Evolutionary conservation across 225 moss, liverwort and hornwort species (phyloP).

Genomic region (Marchantia polymorpha): DNA sequence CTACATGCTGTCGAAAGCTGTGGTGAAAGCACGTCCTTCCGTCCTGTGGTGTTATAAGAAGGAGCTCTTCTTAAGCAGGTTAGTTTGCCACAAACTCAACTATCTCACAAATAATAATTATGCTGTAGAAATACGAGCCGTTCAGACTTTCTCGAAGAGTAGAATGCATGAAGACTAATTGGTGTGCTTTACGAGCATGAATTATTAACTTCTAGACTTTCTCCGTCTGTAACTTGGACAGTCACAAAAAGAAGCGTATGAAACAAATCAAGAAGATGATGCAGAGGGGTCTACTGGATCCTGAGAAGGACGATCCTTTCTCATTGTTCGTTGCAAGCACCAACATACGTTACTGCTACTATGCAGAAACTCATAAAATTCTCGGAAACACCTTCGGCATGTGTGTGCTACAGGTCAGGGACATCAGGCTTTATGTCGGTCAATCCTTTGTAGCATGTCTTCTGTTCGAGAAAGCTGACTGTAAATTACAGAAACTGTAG

Average conservation of each 20-base stretch:
- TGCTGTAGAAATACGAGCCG: too few species aligned
- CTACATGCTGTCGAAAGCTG: constrained; percentile 94
- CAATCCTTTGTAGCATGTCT: background rate
- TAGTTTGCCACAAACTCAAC: background rate
- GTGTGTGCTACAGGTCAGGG: constrained; percentile 88
- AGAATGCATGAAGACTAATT: background rate
- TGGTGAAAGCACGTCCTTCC: constrained; percentile 90
- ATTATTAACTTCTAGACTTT: background rate
- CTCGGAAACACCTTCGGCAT: constrained; percentile 95
- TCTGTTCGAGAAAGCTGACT: background rate
- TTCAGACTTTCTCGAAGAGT: background rate
- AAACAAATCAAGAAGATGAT: constrained; percentile 99
- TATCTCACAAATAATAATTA: too few species aligned
- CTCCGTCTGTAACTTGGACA: constrained; percentile 40
- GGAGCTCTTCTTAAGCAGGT: constrained; percentile 92
- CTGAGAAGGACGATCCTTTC: constrained; percentile 94
- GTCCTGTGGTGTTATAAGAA: constrained; percentile 99
- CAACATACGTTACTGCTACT: constrained; percentile 93
- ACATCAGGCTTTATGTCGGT: constrained; percentile 18
- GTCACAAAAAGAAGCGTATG: constrained; percentile 98
- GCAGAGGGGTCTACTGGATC: constrained; percentile 87
- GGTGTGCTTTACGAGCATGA: background rate
- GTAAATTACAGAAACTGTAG: too few species aligned
- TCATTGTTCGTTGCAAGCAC: constrained; percentile 90
- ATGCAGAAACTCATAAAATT: constrained; percentile 92